Conservation (phyloP, 371 early-diverging fungal genomes). For the Dinochytrium kinnereticum region DNA sequence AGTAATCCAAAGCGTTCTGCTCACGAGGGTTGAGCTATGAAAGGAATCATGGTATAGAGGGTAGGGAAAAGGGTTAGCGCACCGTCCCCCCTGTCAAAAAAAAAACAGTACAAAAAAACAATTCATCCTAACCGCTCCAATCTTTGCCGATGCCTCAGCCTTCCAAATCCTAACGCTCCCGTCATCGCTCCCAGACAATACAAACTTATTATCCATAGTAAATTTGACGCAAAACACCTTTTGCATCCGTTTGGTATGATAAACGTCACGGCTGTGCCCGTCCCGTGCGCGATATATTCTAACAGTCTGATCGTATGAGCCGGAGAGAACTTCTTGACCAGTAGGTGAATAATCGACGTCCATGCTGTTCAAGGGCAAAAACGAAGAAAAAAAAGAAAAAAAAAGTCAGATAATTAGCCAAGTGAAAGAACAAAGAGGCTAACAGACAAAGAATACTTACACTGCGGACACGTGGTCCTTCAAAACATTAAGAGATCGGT, state of each 20-base stretch:
- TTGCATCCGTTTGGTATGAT: conserved; percentile 99
- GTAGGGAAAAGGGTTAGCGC: neutral
- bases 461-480: conserved; percentile 98
- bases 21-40: conserved; percentile 71
- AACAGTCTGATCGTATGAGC: conserved; percentile 94
- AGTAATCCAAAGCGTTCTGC: conserved; percentile 79
- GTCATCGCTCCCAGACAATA: conserved; percentile 98
- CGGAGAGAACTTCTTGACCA: conserved; percentile 95
- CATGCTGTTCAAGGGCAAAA: conserved; percentile 56
- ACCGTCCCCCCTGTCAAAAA: neutral
- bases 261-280: conserved; percentile 92
- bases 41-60: no score
- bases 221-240: conserved; percentile 91
- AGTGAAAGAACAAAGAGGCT: no score
- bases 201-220: conserved; percentile 93
- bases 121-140: conserved; percentile 62
- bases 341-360: conserved; percentile 98
- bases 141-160: conserved; percentile 86
- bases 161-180: conserved; percentile 99
- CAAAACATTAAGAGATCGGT: conserved; percentile 78
- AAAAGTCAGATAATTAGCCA: no score
- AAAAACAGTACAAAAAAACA: conserved; percentile 5
- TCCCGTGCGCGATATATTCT: conserved; percentile 84
- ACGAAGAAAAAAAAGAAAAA: no score
- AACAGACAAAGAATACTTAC: no score